A percentile compares a stretch with the other conserved stretches of the same genome.
phyloP scores from a whole-genome alignment of 345 rosid genomes.

The Bruguiera sexangula region DNA sequence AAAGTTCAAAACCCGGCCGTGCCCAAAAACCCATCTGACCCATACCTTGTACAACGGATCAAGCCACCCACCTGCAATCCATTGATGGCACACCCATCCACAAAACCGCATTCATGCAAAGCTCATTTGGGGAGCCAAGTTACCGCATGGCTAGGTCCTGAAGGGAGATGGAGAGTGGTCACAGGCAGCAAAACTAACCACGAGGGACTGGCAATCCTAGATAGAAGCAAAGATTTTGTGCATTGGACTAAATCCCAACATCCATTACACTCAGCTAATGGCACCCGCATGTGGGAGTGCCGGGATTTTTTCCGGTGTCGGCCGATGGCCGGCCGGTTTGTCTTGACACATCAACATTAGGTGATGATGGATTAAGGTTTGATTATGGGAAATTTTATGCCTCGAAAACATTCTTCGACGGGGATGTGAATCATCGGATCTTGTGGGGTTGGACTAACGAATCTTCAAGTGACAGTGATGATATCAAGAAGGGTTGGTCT shows the following conservation, averaged over 20 bases:
- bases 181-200: slow-evolving; percentile 39
- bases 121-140: slow-evolving; percentile 64
- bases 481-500: slow-evolving; percentile 60
- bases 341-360: slow-evolving; percentile 23
- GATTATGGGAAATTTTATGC: slow-evolving; percentile 79
- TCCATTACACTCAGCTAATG: slow-evolving; percentile 47
- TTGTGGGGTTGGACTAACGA: slow-evolving; percentile 76
- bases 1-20: slow-evolving; percentile 50
- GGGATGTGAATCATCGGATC: slow-evolving; percentile 42
- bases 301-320: slow-evolving; percentile 66
- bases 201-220: slow-evolving; percentile 45
- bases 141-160: slow-evolving; percentile 64
- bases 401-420: slow-evolving; percentile 67
- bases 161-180: slow-evolving; percentile 49
- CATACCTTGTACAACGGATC: slow-evolving; percentile 50
- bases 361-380: slow-evolving; percentile 41
- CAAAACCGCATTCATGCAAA: slow-evolving; percentile 27
- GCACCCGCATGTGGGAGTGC: slow-evolving; percentile 82
- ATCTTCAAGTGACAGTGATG: slow-evolving; percentile 35
- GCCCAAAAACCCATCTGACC: slow-evolving; percentile 55
- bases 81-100: slow-evolving; percentile 34
- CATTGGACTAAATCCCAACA: slow-evolving; percentile 38
- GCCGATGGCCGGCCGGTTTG: slow-evolving; percentile 15
- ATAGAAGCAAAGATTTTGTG: slow-evolving; percentile 52
- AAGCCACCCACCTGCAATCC: slow-evolving; percentile 46